Evolutionary conservation across 2,329 filamentous ascomycete genomes (phyloP).

Genomic region (Monilinia polystroma): DNA sequence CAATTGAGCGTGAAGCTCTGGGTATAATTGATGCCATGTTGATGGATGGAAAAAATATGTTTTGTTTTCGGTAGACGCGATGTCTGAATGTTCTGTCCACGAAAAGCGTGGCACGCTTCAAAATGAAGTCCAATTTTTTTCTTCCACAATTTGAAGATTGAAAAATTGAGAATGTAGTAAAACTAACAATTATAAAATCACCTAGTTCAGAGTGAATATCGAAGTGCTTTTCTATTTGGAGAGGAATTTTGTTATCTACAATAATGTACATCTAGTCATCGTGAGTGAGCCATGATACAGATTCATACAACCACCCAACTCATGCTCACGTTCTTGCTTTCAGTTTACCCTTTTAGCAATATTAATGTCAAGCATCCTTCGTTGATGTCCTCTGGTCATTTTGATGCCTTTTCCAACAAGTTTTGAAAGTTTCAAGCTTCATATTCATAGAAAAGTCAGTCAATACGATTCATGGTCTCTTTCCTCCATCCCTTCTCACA

Average conservation of each 20-base stretch:
- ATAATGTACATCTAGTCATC: neutral
- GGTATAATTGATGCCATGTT: conserved; percentile 24
- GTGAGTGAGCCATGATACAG: neutral
- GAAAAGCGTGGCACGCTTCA: conserved; percentile 10
- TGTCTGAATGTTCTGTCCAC: neutral
- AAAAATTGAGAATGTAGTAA: neutral
- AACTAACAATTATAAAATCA: neutral
- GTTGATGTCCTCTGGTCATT: conserved; percentile 80
- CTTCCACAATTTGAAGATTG: neutral
- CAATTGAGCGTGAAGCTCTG: conserved; percentile 31
- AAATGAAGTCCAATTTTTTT: neutral
- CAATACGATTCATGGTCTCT: neutral
- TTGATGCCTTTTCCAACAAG: conserved; percentile 87
- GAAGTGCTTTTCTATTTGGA: neutral
- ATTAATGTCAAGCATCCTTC: conserved; percentile 66
- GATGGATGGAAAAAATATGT: neutral
- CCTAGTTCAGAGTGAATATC: neutral
- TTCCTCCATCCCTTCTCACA: neutral
- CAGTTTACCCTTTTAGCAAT: neutral
- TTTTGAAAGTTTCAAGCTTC: conserved; percentile 85
- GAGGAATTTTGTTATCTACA: neutral
- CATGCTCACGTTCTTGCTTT: neutral
- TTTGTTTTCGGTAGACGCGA: conserved; percentile 24
- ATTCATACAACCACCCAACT: neutral
- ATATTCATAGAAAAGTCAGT: conserved; percentile 26